Base-by-base conservation (phyloP, 495 filamentous ascomycete genomes). In the Aspergillus heteromorphus region DNA sequence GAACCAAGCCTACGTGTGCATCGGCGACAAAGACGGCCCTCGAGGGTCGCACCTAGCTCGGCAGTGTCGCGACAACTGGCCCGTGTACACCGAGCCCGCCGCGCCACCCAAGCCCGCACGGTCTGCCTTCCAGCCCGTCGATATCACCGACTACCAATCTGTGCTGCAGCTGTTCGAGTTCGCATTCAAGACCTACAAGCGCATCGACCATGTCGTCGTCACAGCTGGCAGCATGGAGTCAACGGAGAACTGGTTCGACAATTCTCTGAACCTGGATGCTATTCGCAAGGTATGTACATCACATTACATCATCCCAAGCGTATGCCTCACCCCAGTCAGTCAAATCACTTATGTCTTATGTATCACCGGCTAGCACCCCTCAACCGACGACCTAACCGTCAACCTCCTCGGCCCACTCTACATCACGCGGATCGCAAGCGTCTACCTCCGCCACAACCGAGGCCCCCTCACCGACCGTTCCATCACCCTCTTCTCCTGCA, bases 121-220 rank as follows among this genome's bases (percentile, higher is more conserved):
- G 5, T 59, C 62, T 5, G 48, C 68, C 18, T 79, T 78, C 59
- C 64, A 72, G 17, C 42, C 61, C 13, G 73, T 71, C 25, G 71
- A 82, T 61, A 73, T 82, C 17, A 68, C 68, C 19, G 62, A 70
- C 51, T 82, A 79, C 63, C 57, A 67, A 13, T 69, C 73, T 11
- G 65, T 78, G 18, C 47, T 72, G 40, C 59, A 63, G 10, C 50
- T 80, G 4, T 82, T 79, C 56, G 75, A 78, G 42, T 51, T 63
- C 43, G 70, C 74, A 2, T 74, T 74, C 51, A 59, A 76, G 42
- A 71, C 64, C 9, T 75, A 73, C 54, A 70, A 70, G 21, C 72
- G 69, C 16, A 78, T 82, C 40, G 79, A 82, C 52, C 70, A 75
- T 58, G 78, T 78, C 6, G 69, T 79, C 30, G 73, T 76, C 16